Evolutionary conservation across 2,329 filamentous ascomycete genomes (phyloP).

Genomic region (Cordyceps tenuipes): DNA sequence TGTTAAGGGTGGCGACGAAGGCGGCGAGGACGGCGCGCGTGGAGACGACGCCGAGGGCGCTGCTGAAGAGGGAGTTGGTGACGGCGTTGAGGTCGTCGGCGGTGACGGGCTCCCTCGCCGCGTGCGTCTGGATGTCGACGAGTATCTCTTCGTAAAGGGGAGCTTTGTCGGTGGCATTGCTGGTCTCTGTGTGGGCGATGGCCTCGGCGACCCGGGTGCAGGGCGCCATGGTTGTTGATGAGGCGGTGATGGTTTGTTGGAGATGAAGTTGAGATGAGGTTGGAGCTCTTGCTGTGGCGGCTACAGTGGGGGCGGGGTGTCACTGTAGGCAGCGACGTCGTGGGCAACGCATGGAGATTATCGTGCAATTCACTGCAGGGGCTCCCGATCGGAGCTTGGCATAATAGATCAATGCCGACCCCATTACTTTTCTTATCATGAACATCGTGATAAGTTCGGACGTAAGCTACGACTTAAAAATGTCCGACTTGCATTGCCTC

Average conservation of each 20-base stretch:
- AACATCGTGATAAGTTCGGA: neutral
- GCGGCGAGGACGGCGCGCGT: slow-evolving; percentile 60
- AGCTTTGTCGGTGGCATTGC: slow-evolving; percentile 32
- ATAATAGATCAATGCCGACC: no score
- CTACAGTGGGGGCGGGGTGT: neutral
- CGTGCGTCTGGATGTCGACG: slow-evolving; percentile 32
- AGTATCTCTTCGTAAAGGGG: slow-evolving; percentile 40
- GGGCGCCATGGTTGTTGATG: slow-evolving; percentile 27
- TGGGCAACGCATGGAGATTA: neutral
- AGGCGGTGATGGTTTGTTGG: slow-evolving; percentile 9
- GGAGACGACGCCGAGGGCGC: slow-evolving; percentile 66
- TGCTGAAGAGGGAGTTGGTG: slow-evolving; percentile 57
- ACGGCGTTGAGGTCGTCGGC: slow-evolving; percentile 57
- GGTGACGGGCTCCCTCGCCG: slow-evolving; percentile 31
- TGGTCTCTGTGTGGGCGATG: slow-evolving; percentile 31
- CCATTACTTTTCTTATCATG: neutral
- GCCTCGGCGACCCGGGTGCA: slow-evolving; percentile 34
- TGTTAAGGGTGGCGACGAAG: slow-evolving; percentile 56
- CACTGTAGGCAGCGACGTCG: neutral
- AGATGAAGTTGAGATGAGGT: slow-evolving; percentile 11
- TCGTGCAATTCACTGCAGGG: neutral
- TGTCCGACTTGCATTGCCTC: neutral
- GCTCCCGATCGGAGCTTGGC: no score
- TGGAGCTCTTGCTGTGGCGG: slow-evolving; percentile 2
- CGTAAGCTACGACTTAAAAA: neutral